Percentiles rank a stretch among this genome's conserved stretches.
These are phyloP conservation scores for Elsinoe ampelina DNA, from an alignment of 2,329 filamentous ascomycete species.

Conservation along the genomic window DNA sequence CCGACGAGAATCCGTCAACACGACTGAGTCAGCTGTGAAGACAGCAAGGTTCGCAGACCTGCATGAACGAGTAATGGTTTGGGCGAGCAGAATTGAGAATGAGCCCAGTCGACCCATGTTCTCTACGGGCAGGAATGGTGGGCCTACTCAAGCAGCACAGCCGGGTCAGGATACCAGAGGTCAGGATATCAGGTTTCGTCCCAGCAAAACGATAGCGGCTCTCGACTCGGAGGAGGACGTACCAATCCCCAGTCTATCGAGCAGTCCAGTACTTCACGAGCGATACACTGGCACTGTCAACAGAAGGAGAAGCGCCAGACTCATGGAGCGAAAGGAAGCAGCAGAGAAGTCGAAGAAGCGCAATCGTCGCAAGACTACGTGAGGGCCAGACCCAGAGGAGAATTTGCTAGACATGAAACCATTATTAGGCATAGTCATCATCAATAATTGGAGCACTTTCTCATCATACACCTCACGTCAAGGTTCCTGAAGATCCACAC, in stretches of 20 bases:
- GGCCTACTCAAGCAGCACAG: neutral
- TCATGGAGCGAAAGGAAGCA: neutral
- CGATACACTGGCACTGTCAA: too few relatives aligned
- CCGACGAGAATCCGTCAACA: neutral
- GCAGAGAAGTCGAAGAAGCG: too few relatives aligned
- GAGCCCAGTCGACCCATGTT: neutral
- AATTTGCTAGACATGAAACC: too few relatives aligned
- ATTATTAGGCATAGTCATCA: too few relatives aligned
- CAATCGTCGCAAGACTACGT: neutral
- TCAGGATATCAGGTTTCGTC: too few relatives aligned
- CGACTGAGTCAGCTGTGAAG: neutral
- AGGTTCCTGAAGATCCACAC: neutral
- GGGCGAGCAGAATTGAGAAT: neutral
- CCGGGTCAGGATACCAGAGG: neutral
- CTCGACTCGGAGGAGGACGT: too few relatives aligned
- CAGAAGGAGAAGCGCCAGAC: neutral
- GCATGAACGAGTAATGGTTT: neutral
- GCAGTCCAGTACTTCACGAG: too few relatives aligned
- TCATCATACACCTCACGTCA: neutral
- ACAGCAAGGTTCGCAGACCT: neutral
- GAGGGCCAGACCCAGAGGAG: neutral
- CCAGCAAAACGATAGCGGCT: too few relatives aligned
- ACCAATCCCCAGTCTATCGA: too few relatives aligned
- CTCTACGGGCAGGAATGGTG: too few relatives aligned
- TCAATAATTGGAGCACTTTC: neutral